Percentiles rank a stretch among this genome's conserved stretches.
phyloP scores from a whole-genome alignment of 163 green algal species.

The Volvox carteri region DNA sequence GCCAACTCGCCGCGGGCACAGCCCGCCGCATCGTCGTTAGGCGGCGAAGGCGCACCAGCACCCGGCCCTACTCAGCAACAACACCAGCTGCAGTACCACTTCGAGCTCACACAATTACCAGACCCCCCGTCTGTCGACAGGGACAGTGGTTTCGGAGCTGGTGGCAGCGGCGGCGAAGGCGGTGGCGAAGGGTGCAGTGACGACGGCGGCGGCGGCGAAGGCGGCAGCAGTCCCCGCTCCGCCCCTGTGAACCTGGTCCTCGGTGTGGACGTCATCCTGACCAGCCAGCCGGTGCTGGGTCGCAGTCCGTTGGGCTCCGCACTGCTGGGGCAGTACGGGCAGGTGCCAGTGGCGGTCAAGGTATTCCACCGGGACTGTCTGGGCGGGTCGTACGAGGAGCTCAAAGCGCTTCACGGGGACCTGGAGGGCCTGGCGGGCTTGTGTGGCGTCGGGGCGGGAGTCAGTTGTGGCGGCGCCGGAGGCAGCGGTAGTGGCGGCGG shows the following conservation, averaged over 20 bases:
- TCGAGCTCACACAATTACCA: not conserved
- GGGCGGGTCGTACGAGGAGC: not conserved
- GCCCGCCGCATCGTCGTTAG: too few relatives aligned
- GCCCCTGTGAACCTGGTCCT: not conserved
- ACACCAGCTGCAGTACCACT: not conserved
- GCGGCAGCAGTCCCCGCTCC: not conserved
- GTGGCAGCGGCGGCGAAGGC: too few relatives aligned
- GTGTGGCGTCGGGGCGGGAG: not conserved
- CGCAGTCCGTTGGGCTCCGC: slow-evolving; percentile 1
- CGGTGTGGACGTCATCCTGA: slow-evolving; percentile 21
- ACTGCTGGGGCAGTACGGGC: slow-evolving; percentile 6
- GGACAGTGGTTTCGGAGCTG: not conserved
- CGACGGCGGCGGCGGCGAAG: not conserved
- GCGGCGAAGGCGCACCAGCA: too few relatives aligned
- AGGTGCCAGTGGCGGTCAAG: not conserved
- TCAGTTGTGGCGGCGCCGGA: not conserved
- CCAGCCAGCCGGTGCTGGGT: not conserved
- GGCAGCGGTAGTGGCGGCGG: not conserved
- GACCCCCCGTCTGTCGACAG: too few relatives aligned
- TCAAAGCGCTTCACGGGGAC: not conserved
- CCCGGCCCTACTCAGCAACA: not conserved
- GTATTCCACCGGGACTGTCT: slow-evolving; percentile 7
- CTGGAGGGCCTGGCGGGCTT: not conserved
- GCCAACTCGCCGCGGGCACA: not conserved
- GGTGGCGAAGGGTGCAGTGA: not conserved